These are phyloP conservation scores for Licmophora abbreviata DNA, from an alignment of 108 stramenopile species.

Conservation along the genomic window DNA sequence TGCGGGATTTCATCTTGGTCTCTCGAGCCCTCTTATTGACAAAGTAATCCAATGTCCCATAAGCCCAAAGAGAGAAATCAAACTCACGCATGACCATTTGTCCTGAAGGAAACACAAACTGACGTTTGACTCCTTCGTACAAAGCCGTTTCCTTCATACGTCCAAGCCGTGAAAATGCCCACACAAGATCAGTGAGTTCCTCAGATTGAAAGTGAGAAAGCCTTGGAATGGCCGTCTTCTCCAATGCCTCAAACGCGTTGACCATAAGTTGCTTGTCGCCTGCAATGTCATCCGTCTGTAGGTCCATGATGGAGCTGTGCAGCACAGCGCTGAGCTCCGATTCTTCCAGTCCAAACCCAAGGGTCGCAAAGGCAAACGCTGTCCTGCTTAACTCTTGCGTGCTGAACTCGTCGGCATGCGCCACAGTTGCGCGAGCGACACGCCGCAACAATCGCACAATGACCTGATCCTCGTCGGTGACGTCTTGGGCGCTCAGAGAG, in stretches of 20 bases:
- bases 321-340: slow-evolving; percentile 14
- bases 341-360: slow-evolving; percentile 63
- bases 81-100: slow-evolving; percentile 49
- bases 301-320: slow-evolving; percentile 50
- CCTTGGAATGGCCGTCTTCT: slow-evolving; percentile 26
- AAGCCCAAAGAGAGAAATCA: slow-evolving; percentile 58
- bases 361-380: slow-evolving; percentile 68
- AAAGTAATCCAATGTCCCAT: slow-evolving; percentile 55
- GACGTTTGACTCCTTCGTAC: slow-evolving; percentile 32
- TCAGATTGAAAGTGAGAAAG: slow-evolving; percentile 49
- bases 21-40: no score
- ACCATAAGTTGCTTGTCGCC: slow-evolving; percentile 39
- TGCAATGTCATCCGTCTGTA: slow-evolving; percentile 36
- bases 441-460: slow-evolving; percentile 48
- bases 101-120: slow-evolving; percentile 30
- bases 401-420: slow-evolving; percentile 40
- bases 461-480: slow-evolving; percentile 25
- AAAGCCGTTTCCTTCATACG: slow-evolving; percentile 21
- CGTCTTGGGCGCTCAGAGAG: slow-evolving; percentile 5
- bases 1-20: no score
- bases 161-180: slow-evolving; percentile 58
- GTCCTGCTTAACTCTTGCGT: slow-evolving; percentile 56
- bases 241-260: slow-evolving; percentile 28
- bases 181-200: slow-evolving; percentile 76
- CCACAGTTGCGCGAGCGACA: slow-evolving; percentile 30